Evolutionary conservation across 176 grass and related monocot genomes (phyloP), one percentile per base, ranked within the genome.

Genomic region (Avena sativa): DNA sequence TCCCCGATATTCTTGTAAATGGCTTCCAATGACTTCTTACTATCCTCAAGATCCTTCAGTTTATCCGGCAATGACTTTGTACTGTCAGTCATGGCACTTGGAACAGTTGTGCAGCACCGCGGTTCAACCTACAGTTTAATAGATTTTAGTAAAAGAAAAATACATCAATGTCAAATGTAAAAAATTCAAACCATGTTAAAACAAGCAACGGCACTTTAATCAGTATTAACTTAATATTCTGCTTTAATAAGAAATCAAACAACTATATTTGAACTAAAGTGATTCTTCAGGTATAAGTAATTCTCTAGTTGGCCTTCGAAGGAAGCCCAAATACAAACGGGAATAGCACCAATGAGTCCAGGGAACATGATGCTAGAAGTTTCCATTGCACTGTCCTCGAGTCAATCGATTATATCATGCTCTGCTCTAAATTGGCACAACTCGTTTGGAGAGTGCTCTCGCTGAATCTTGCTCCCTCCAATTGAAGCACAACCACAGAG

Each of bases 401-500:
- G 52, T 34, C 12, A 32, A 55, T 21, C 59, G 60, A 63, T 63
- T 23, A 63, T 25, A 63, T 25, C 21, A n/a, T 25, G 23, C 60
- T 28, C 61, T 28, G 61, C 61, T 64, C 23, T 64, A 64, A 68
- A 68, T 36, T 36, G 32, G 34, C 32, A 1, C 14, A 32, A 67
- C 64, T 36, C 34, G 64, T 67, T 68, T 68, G 28, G 65, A 36
- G 65, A 68, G 65, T 36, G 65, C 65, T 68, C 30, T 68, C 14
- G 30, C 65, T 68, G 65, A 68, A 68, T 68, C 65, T 34, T 68
- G 65, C 65, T 68, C 25, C 65, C 65, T 38, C 30, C 65, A 68
- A 32, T 38, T 68, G 65, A 68, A 68, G 65, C 65, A 36, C 15
- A 68, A 68, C 28, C 32, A 67, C 64, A 36, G 65, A 68, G 28